Evolutionary conservation across 352 stramenopile genomes (phyloP), one percentile per base, ranked within the genome.

Genomic region (Thalassiosira mediterranea): DNA sequence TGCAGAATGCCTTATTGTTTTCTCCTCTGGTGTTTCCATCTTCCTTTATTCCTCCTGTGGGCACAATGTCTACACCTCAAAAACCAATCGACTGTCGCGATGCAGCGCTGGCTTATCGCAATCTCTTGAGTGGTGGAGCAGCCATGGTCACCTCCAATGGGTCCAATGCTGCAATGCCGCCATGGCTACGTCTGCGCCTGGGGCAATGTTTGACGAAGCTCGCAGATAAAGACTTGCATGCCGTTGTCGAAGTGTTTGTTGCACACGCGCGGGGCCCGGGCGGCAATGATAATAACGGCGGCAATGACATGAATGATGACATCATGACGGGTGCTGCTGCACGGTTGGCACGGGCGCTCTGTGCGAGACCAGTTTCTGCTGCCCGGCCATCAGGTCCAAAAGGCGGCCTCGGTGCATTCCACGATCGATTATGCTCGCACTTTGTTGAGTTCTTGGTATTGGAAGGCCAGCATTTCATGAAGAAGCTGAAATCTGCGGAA

Each of bases 211-310:
- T 92, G 46, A 88, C 79, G 17, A 60, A 89, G 34, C 26, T 92
- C 26, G 83, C 87, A 19, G 17, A 59, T 32, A 44, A 74, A 15
- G 70, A 88, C 77, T 70, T 92, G 37, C 42, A 71, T 25, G 66
- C 84, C 10, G 81, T 92, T 23, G 67, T 92, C 21, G 79, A 89
- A 32, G 84, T 92, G 3, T 92, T 91, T 76, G 81, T 88, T 32
- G 52, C 68, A 47, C 75, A 40, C 37, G 42, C 65, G 17, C 56
- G 38, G 54, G 76, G 76, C 32, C 66, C 64, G 23, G 73, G 58
- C 28, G 49, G 52, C 32, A 26, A 52, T 4, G 46, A 68, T 49
- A 32, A 59, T n/a, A 52, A 57, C 32, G 37, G 26, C 10, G 38
- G 37, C 48, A 31, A 34, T 17, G 57, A 48, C 21, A n/a, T 66